Evolutionary conservation across 768 basidiomycete species (phyloP), one percentile per base, ranked within the genome.

Genomic region (Pulveroboletus sp.): DNA sequence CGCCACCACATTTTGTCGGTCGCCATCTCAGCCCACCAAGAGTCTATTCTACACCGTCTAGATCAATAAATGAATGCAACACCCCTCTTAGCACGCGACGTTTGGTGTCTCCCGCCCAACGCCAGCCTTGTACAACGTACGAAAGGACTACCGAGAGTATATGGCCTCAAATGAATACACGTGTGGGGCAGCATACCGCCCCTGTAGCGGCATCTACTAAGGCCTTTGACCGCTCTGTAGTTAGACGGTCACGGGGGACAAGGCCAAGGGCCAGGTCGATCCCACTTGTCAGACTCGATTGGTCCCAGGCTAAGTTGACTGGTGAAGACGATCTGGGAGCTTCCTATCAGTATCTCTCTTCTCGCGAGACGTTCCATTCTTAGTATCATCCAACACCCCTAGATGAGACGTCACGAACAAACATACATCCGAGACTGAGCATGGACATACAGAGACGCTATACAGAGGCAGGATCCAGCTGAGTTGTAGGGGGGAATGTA

Each of bases 321-420:
- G 11, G 61, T 60, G 13, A 63, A 31, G 24, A 51, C 10, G 14
- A n/a, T 6, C 33, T 35, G 33, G 14, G 33, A 15, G 15, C 4
- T 15, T 35, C 2, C 33, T n/a, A n/a, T 1, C 8, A 27, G 9
- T 8, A 24, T 33, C 27, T 47, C 27, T 28, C 13, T 43, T 38
- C 49, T 50, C 13, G 53, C 50, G 15, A 68, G 55, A 18, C 53
- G 46, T 31, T 61, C 44, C 44, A 59, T 64, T 28, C 56, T 55
- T 2, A 61, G 31, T 39, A 68, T 52, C 46, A 68, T 43, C 27
- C 43, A 48, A 50, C 66, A 66, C 5, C 61, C 66, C 65, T 66
- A 31, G 42, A 32, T 18, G 7, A 0, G 26, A 41, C n/a, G 31
- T 35, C 17, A 31, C 31, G 21, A 21, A 28, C 48, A 13, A 24